Evolutionary conservation across 2,329 filamentous ascomycete species (phyloP).

Genomic region (Colletotrichum lentis): DNA sequence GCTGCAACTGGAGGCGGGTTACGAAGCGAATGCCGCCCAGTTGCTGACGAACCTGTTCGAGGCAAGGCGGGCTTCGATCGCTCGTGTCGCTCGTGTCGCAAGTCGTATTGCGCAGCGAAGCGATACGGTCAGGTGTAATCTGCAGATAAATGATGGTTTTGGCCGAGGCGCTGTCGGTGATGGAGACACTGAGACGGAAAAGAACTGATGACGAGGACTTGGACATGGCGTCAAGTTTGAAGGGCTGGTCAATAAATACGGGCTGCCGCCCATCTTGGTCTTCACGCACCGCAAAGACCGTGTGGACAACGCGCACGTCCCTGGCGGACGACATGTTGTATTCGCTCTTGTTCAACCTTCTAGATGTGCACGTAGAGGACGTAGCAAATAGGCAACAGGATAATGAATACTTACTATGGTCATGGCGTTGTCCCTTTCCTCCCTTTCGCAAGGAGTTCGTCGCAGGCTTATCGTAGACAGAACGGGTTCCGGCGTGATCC

Average conservation of each 20-base stretch:
- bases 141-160: slow-evolving; percentile 1
- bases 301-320: neutral
- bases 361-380: neutral
- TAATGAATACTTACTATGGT: neutral
- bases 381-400: neutral
- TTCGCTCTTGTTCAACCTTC: neutral
- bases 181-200: neutral
- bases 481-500: neutral
- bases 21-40: slow-evolving; percentile 3
- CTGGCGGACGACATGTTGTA: neutral
- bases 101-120: neutral
- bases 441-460: neutral
- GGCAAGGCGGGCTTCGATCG: neutral
- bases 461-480: neutral
- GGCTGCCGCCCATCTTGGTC: neutral
- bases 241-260: neutral
- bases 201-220: neutral
- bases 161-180: neutral
- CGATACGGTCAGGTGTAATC: neutral
- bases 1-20: slow-evolving; percentile 19
- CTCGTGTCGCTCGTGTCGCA: neutral
- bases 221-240: neutral
- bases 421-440: neutral
- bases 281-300: neutral
- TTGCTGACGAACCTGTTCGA: neutral